Percentiles rank a stretch among this genome's conserved stretches.
phyloP scores from a whole-genome alignment of 768 basidiomycete genomes.

The Collybia nuda region DNA sequence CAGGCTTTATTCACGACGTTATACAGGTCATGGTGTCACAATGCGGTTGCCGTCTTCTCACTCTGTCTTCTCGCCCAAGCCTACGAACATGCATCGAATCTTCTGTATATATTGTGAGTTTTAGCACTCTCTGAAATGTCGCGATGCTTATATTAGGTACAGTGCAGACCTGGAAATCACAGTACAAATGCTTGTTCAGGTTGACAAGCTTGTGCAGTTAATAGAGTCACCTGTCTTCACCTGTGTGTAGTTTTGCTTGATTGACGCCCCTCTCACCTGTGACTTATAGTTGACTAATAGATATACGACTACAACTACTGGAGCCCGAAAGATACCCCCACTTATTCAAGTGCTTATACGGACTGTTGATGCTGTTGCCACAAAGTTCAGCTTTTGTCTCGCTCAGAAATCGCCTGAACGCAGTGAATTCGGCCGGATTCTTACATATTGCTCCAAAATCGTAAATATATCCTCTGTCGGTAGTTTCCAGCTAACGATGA shows the following conservation, averaged over 20 bases:
- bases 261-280: neutral
- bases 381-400: slow-evolving; percentile 97
- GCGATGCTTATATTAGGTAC: slow-evolving; percentile 1
- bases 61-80: slow-evolving; percentile 96
- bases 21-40: slow-evolving; percentile 98
- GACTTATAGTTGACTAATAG: slow-evolving; percentile 31
- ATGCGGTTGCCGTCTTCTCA: slow-evolving; percentile 95
- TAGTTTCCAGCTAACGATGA: neutral
- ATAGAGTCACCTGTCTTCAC: slow-evolving; percentile 99
- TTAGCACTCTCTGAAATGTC: neutral
- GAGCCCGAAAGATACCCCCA: slow-evolving; percentile 97
- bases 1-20: slow-evolving; percentile 92
- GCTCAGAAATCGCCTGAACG: slow-evolving; percentile 88
- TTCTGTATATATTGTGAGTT: slow-evolving; percentile 88
- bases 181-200: slow-evolving; percentile 90
- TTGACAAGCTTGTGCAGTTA: slow-evolving; percentile 96
- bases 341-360: slow-evolving; percentile 97
- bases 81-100: slow-evolving; percentile 97
- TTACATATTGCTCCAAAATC: slow-evolving; percentile 86
- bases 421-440: slow-evolving; percentile 94
- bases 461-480: slow-evolving; percentile 39
- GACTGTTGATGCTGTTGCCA: slow-evolving; percentile 93
- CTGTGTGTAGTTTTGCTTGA: slow-evolving; percentile 48
- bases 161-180: slow-evolving; percentile 98
- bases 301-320: slow-evolving; percentile 87